Evolutionary conservation across 129 eudicot species (phyloP).

Genomic region (Calendula officinalis): DNA sequence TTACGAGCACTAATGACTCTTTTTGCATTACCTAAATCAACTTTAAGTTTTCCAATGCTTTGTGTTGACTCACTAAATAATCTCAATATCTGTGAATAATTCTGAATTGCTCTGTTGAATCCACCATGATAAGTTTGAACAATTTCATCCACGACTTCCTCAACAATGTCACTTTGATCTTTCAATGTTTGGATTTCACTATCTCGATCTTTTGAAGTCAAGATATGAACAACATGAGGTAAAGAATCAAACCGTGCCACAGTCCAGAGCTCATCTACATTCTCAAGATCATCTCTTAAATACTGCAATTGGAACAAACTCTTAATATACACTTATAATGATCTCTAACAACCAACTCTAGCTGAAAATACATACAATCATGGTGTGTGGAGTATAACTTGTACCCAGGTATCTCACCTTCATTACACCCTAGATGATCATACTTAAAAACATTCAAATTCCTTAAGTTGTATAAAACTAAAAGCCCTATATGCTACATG

Average conservation of each 20-base stretch:
- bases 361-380: constrained; percentile 1
- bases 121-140: constrained; percentile 98
- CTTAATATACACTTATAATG: neutral
- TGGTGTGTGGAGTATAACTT: neutral
- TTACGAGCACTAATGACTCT: constrained; percentile 86
- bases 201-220: constrained; percentile 98
- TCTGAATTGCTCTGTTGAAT: constrained; percentile 96
- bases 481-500: constrained; percentile 2
- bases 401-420: no score
- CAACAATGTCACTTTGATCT: constrained; percentile 90
- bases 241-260: constrained; percentile 92
- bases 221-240: constrained; percentile 92
- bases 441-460: neutral
- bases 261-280: constrained; percentile 85
- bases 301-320: constrained; percentile 43
- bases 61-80: constrained; percentile 93
- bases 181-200: constrained; percentile 67
- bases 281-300: constrained; percentile 77
- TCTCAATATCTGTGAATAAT: constrained; percentile 95
- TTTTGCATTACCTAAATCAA: constrained; percentile 85
- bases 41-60: constrained; percentile 67
- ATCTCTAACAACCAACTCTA: neutral
- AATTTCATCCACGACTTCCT: constrained; percentile 97
- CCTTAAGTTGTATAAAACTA: neutral
- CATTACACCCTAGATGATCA: no score